phyloP scores from a whole-genome alignment of 768 basidiomycete genomes.

The Termitomyces sp. region DNA sequence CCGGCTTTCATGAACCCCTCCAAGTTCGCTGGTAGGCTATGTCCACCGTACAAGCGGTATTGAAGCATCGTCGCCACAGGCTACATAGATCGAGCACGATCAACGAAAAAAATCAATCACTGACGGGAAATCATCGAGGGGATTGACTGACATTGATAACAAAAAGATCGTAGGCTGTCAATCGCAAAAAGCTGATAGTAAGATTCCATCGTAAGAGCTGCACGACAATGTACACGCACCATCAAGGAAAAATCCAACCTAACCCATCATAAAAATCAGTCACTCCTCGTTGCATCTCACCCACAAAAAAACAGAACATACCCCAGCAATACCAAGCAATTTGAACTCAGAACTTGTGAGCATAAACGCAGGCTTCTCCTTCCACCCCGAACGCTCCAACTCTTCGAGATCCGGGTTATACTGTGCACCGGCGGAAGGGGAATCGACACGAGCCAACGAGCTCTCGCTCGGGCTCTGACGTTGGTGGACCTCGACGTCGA shows the following conservation, averaged over 20 bases:
- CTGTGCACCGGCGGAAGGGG: background rate
- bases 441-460: background rate
- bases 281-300: background rate
- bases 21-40: conserved; percentile 48
- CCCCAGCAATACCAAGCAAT: conserved; percentile 60
- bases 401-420: conserved; percentile 24
- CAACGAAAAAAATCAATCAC: background rate
- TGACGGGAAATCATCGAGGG: background rate
- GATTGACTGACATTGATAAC: conserved; percentile 56
- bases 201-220: too few relatives aligned
- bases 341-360: conserved; percentile 50
- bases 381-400: conserved; percentile 22
- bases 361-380: conserved; percentile 26
- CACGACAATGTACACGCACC: conserved; percentile 36
- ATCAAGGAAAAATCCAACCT: conserved; percentile 74
- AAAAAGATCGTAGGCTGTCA: conserved; percentile 65
- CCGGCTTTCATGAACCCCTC: conserved; percentile 63
- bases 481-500: background rate
- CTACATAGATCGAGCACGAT: conserved; percentile 27
- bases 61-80: conserved; percentile 69
- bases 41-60: conserved; percentile 57
- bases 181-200: background rate
- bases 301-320: conserved; percentile 21
- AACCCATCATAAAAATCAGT: background rate
- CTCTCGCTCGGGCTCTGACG: background rate